Percentiles rank a stretch among this genome's conserved stretches.
Conservation (phyloP, 768 basidiomycete genomes). For the Mycena metata region DNA sequence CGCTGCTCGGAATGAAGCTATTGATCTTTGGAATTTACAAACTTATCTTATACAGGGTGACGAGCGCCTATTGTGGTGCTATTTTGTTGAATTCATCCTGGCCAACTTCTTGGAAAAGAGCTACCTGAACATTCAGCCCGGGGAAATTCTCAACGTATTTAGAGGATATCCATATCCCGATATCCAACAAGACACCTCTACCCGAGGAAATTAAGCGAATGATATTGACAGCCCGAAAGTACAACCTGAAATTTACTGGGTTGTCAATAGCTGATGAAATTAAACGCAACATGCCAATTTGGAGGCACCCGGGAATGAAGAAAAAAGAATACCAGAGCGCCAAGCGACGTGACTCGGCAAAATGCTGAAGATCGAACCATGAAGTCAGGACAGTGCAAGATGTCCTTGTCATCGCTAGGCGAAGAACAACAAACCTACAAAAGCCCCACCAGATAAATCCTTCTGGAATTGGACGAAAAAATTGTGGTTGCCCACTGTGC, state of each 20-base stretch:
- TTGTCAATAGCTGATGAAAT: neutral
- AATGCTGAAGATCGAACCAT: neutral
- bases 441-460: slow-evolving; percentile 13
- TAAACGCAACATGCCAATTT: neutral
- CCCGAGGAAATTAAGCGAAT: slow-evolving; percentile 7
- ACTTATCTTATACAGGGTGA: neutral
- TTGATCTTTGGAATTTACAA: slow-evolving; percentile 6
- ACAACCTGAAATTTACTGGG: neutral
- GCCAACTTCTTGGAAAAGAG: neutral
- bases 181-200: neutral
- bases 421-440: neutral
- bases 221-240: neutral
- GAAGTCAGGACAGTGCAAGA: neutral
- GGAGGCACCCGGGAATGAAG: neutral
- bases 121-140: neutral
- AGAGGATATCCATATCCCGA: neutral
- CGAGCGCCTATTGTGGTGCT: neutral
- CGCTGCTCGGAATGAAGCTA: neutral
- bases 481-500: slow-evolving; percentile 1
- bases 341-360: neutral
- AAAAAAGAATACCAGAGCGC: neutral
- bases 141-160: neutral
- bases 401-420: neutral
- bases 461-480: slow-evolving; percentile 8
- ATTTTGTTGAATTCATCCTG: slow-evolving; percentile 1